A percentile compares a stretch with the other conserved stretches of the same genome.
Conservation (phyloP, 2,329 filamentous ascomycete species). For the Cryphonectria naterciae region DNA sequence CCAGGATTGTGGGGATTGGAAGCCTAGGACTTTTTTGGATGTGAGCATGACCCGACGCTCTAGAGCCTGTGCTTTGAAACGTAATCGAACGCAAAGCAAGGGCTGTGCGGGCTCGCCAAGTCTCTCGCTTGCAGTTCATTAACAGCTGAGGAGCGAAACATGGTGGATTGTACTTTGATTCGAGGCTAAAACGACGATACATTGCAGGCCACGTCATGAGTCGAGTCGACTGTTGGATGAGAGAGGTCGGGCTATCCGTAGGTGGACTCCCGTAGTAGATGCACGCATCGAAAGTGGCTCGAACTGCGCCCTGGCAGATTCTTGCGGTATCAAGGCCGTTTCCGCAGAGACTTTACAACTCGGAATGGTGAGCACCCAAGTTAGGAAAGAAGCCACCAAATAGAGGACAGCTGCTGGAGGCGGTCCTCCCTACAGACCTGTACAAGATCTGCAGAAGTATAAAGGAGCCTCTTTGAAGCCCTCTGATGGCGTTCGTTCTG, state of each 20-base stretch:
- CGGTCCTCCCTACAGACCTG: not conserved
- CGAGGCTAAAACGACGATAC: not conserved
- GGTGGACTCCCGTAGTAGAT: not conserved
- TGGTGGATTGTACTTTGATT: not conserved
- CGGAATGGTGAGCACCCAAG: not conserved
- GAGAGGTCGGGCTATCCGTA: not conserved
- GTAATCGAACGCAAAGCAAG: not conserved
- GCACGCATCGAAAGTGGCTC: not conserved
- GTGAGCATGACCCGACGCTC: not conserved
- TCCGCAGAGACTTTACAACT: not conserved
- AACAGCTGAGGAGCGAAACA: not conserved
- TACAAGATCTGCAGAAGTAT: not conserved
- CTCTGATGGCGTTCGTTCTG: not conserved
- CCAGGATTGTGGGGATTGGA: not conserved
- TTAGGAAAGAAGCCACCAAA: not conserved
- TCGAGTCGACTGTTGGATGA: not conserved
- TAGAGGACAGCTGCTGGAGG: not conserved
- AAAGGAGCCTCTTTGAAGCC: not conserved
- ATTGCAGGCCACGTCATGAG: not conserved
- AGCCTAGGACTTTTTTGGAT: not conserved
- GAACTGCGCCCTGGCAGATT: not conserved
- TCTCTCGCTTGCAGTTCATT: not conserved
- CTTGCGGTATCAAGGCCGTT: not conserved
- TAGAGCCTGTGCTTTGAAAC: no score
- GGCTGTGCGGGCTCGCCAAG: not conserved